Conservation (phyloP, 23 red algal species). For the Gracilaria vermiculophylla region DNA sequence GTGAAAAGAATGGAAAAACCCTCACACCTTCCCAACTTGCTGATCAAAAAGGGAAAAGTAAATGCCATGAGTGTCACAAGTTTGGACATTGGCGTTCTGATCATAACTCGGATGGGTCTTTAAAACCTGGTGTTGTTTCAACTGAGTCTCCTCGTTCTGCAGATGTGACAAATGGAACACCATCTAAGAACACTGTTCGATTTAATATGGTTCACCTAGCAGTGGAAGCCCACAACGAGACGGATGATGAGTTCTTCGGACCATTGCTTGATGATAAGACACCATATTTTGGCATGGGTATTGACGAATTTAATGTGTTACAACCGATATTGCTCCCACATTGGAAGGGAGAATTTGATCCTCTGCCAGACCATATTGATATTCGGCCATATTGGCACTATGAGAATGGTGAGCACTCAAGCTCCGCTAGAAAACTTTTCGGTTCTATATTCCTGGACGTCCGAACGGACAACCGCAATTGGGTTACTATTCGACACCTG, state of each 20-base stretch:
- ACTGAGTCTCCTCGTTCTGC: background rate
- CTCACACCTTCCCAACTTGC: too few relatives aligned
- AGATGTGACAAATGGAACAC: too few relatives aligned
- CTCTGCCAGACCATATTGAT: background rate
- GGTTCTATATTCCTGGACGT: background rate
- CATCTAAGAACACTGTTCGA: too few relatives aligned
- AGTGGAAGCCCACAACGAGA: too few relatives aligned
- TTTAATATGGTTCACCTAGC: too few relatives aligned
- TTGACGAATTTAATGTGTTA: too few relatives aligned
- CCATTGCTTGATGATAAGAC: too few relatives aligned
- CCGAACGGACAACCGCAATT: background rate
- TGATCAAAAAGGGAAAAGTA: background rate
- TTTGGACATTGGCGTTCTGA: constrained; percentile 1
- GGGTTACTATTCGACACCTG: background rate
- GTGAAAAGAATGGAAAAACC: too few relatives aligned
- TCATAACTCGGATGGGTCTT: background rate
- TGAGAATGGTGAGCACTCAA: constrained; percentile 44
- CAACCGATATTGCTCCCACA: background rate
- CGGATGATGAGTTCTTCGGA: too few relatives aligned
- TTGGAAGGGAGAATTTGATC: background rate
- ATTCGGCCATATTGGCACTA: constrained; percentile 45
- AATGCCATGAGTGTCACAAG: background rate
- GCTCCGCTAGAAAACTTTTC: background rate
- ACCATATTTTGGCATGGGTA: too few relatives aligned
- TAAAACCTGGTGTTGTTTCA: constrained; percentile 7